Conservation (phyloP, 371 early-diverging fungal genomes). For the Apophysomyces elegans region DNA sequence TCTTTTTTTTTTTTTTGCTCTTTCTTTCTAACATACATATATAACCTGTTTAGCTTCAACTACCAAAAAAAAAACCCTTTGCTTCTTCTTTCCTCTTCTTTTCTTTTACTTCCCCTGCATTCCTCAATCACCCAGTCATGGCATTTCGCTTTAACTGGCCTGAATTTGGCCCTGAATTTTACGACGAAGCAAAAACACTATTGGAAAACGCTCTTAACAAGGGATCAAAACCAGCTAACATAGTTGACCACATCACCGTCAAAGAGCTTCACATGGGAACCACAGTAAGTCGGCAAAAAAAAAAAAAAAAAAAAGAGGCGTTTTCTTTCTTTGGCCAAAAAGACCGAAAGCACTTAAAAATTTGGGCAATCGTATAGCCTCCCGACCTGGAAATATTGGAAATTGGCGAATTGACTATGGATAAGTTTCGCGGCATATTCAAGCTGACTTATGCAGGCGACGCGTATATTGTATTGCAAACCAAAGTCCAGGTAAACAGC, state of each 20-base stretch:
- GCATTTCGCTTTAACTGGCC: slow-evolving; percentile 97
- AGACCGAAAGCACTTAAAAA: neutral
- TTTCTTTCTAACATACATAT: slow-evolving; percentile 4
- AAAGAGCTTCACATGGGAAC: slow-evolving; percentile 95
- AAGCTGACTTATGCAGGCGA: slow-evolving; percentile 93
- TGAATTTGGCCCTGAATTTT: slow-evolving; percentile 83
- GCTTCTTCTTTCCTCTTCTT: neutral
- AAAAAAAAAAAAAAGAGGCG: neutral
- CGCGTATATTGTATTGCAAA: slow-evolving; percentile 90
- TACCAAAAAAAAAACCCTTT: too few species aligned
- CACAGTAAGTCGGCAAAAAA: slow-evolving; percentile 55
- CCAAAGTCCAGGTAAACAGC: slow-evolving; percentile 85
- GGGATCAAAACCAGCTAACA: slow-evolving; percentile 87
- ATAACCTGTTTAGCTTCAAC: neutral
- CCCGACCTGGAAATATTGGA: slow-evolving; percentile 98
- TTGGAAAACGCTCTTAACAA: slow-evolving; percentile 92
- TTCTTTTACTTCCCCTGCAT: neutral
- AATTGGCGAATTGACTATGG: slow-evolving; percentile 91
- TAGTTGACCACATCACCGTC: slow-evolving; percentile 89
- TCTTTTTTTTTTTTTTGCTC: neutral
- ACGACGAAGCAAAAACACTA: slow-evolving; percentile 81
- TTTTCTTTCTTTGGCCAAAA: slow-evolving; percentile 1
- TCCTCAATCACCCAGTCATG: slow-evolving; percentile 56
- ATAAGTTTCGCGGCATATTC: slow-evolving; percentile 95
- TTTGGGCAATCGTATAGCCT: slow-evolving; percentile 56